Base-by-base conservation (phyloP, 2,329 filamentous ascomycete genomes). In the Hortaea sp. region DNA sequence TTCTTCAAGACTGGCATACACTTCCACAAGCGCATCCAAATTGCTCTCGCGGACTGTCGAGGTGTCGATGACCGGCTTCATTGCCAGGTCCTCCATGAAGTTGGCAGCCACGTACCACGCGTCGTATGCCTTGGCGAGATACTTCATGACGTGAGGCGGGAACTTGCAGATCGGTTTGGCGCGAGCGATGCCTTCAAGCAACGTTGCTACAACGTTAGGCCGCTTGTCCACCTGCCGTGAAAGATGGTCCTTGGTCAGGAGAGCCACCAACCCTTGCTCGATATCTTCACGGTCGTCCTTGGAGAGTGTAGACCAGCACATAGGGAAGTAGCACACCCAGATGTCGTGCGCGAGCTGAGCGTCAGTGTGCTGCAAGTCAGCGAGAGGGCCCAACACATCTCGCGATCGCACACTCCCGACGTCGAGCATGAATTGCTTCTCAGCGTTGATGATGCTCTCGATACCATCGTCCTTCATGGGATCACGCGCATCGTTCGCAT, bases 191-290 rank as follows among this genome's bases (percentile, higher is more conserved):
- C 88, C 92, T 57, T 94, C 86, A 5, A 98, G 76, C 48, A 99
- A 75, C 6, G 89, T 92, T 59, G 95, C 87, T 2, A 98, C 82
- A 31, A 95, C 94, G 59, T 98, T 98, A 2, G 92, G 94, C 41
- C 94, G 79, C 69, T 88, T 89, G 65, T 97, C 92, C 46, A 97
- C 82, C 62, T 98, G 92, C 44, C 90, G 81, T 51, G 85, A 85
- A 64, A 98, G 92, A 64, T 90, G 97, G 59, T 98, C 94, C 62
- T 94, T 94, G 2, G 90, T 95, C 7, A 98, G 74, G 7, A 98
- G 73, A 3, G 81, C 77, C n/a, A 95, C 86, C 66, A 98, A 79
- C 10, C 88, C 89, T 57, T 89, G 87, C 65, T 97, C 87, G 31
- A 98, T 75, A 52, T 98, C 92, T 29, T 79, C 78, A 46, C 90